Evolutionary conservation across 352 stramenopile genomes (phyloP), one percentile per base, ranked within the genome.

Genomic region (Elongisporangium undulatum): DNA sequence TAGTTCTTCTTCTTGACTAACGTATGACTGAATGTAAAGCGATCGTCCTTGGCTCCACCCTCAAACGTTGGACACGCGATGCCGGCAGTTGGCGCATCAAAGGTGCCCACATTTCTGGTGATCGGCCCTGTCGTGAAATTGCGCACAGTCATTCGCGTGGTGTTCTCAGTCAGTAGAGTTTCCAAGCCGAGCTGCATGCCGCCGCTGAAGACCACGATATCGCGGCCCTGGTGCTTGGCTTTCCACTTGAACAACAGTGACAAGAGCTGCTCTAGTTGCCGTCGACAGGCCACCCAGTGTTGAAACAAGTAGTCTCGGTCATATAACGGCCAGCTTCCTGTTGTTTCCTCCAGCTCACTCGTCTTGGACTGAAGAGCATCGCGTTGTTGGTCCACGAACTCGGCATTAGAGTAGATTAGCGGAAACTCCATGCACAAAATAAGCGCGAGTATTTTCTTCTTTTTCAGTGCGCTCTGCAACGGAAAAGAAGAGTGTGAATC

Each of bases 171-270:
- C 1, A 93, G 22, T 19, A 90, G 34, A 17, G 81, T 89, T 51
- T 93, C 82, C 19, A 93, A 69, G 0, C 77, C 81, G 39, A 88
- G 61, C 3, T 69, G 64, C 67, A 90, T 80, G 2, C 77, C 77
- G 24, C 84, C 84, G 48, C 79, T 91, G n/a, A 93, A 67, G 12
- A 93, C 55, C 12, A 90, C 59, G 7, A 89, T 67, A 49, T 93
- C 84, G 16, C 84, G 81, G 1, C 84, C 84, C 24, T 70, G 74
- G 19, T 71, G 71, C 57, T 91, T 91, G 9, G 77, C 63, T 39
- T 93, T 93, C 84, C 84, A 93, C 10, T 78, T 75, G 50, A 93
- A 93, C 15, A 93, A 55, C 3, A 93, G 54, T 22, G 77, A 63
- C 10, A 93, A 51, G 2, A 93, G 66, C 62, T 90, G 79, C 62